A percentile compares a stretch with the other conserved stretches of the same genome.
These are phyloP conservation scores for Phytopythium helicoides DNA, from an alignment of 352 stramenopile genomes.

Conservation along the genomic window DNA sequence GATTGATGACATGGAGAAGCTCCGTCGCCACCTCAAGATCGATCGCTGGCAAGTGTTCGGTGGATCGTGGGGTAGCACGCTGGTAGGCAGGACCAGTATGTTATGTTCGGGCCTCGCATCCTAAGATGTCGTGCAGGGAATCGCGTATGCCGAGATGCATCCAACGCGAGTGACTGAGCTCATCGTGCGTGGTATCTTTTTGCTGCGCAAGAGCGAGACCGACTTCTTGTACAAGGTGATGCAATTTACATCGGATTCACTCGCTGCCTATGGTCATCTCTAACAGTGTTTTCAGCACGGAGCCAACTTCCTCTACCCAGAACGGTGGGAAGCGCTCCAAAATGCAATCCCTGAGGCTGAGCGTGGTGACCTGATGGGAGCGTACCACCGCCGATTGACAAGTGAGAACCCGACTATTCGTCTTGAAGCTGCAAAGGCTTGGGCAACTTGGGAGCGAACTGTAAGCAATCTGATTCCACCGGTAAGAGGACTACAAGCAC, in stretches of 20 bases:
- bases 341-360: slow-evolving; percentile 87
- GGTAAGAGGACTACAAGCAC: no score
- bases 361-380: slow-evolving; percentile 73
- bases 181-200: slow-evolving; percentile 92
- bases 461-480: slow-evolving; percentile 80
- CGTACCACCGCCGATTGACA: slow-evolving; percentile 86
- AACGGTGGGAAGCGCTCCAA: slow-evolving; percentile 89
- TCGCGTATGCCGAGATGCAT: slow-evolving; percentile 91
- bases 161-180: slow-evolving; percentile 81
- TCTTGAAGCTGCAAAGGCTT: slow-evolving; percentile 77
- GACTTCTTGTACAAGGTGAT: slow-evolving; percentile 91
- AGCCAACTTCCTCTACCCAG: slow-evolving; percentile 88
- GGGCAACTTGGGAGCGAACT: slow-evolving; percentile 91
- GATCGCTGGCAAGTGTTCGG: slow-evolving; percentile 94
- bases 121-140: slow-evolving; percentile 17
- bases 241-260: neutral
- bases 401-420: slow-evolving; percentile 83
- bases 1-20: slow-evolving; percentile 92
- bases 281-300: slow-evolving; percentile 33
- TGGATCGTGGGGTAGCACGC: slow-evolving; percentile 93
- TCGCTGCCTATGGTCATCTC: neutral
- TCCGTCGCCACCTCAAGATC: slow-evolving; percentile 83
- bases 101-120: neutral
- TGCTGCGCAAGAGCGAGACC: slow-evolving; percentile 89
- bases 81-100: slow-evolving; percentile 32